These are phyloP conservation scores for Phyllosticta citrichinensis DNA, from an alignment of 2,329 filamentous ascomycete genomes.

Conservation along the genomic window DNA sequence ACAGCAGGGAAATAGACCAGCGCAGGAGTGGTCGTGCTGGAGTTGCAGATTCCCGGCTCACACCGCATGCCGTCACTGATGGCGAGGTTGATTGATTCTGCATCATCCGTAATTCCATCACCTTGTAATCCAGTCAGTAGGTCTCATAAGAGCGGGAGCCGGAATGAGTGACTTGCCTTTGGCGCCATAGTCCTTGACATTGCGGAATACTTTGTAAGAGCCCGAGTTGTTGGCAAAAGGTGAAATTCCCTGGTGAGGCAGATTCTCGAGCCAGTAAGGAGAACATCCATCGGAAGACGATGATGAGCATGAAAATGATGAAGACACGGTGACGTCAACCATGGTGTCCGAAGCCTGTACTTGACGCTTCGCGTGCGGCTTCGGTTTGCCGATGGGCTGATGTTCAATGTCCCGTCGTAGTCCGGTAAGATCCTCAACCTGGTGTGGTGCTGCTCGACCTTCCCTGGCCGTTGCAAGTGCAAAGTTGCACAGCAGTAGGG, in stretches of 20 bases:
- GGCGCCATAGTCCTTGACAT: constrained; percentile 34
- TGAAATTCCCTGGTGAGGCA: constrained; percentile 32
- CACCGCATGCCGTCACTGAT: constrained; percentile 33
- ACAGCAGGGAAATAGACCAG: constrained; percentile 47
- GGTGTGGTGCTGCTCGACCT: neutral
- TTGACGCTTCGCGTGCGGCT: neutral
- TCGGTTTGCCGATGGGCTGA: neutral
- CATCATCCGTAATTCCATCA: constrained; percentile 33
- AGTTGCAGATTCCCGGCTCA: constrained; percentile 30
- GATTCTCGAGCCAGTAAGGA: constrained; percentile 32
- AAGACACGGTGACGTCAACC: neutral
- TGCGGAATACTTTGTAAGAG: constrained; percentile 32
- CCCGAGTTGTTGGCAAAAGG: constrained; percentile 27
- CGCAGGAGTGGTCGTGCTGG: constrained; percentile 42
- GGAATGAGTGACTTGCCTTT: constrained; percentile 19
- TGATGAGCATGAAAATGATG: neutral
- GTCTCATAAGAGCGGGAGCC: neutral
- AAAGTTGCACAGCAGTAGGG: neutral
- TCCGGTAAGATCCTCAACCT: neutral
- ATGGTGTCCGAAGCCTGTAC: neutral
- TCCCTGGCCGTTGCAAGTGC: neutral
- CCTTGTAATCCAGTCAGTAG: constrained; percentile 9
- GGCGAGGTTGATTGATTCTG: constrained; percentile 42
- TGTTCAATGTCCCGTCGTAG: neutral
- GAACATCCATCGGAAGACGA: constrained; percentile 12